These are phyloP conservation scores for Lactarius psammicola DNA, from an alignment of 768 basidiomycete genomes.

Conservation along the genomic window DNA sequence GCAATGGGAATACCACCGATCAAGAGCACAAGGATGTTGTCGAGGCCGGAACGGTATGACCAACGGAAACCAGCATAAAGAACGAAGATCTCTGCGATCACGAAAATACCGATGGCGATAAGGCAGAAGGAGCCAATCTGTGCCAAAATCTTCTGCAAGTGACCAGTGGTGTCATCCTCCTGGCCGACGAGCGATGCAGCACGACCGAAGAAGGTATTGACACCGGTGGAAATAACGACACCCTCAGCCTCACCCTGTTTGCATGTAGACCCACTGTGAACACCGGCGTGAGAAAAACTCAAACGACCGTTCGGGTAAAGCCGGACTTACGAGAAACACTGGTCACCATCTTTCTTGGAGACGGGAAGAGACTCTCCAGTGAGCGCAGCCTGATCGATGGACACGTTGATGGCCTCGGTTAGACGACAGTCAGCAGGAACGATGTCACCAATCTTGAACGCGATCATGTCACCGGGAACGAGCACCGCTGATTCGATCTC, in stretches of 20 bases:
- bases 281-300: slow-evolving; percentile 19
- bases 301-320: slow-evolving; percentile 12
- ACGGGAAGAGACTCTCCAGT: slow-evolving; percentile 96
- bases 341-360: slow-evolving; percentile 89
- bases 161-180: slow-evolving; percentile 96
- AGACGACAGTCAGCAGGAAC: slow-evolving; percentile 98
- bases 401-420: slow-evolving; percentile 94
- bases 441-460: slow-evolving; percentile 99
- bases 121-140: slow-evolving; percentile 98
- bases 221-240: slow-evolving; percentile 96
- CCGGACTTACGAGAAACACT: slow-evolving; percentile 92
- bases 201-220: slow-evolving; percentile 99
- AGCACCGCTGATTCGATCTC: slow-evolving; percentile 90
- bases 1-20: slow-evolving; percentile 99
- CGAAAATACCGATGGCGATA: slow-evolving; percentile 94
- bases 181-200: slow-evolving; percentile 96
- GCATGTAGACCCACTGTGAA: slow-evolving; percentile 85
- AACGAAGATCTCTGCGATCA: slow-evolving; percentile 89
- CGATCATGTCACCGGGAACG: slow-evolving; percentile 93
- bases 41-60: slow-evolving; percentile 88
- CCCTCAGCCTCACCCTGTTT: slow-evolving; percentile 99
- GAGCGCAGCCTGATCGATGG: slow-evolving; percentile 96
- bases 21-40: slow-evolving; percentile 97
- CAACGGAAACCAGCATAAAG: slow-evolving; percentile 92
- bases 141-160: slow-evolving; percentile 97